Evolutionary conservation across 1,139 yeast genomes (phyloP).

Genomic region (Debaryomyces nepalensis): DNA sequence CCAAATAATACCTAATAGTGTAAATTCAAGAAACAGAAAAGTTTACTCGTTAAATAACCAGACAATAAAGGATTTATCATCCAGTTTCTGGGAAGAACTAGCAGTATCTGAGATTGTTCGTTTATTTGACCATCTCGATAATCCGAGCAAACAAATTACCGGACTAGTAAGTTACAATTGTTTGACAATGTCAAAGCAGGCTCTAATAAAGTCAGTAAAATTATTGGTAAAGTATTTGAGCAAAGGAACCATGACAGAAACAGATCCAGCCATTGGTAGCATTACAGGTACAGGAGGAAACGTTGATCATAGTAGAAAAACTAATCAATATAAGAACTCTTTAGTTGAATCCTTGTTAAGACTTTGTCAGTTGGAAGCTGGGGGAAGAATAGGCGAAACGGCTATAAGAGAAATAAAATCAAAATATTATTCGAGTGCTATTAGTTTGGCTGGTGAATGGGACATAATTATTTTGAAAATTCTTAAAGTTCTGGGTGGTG

Average conservation of each 20-base stretch:
- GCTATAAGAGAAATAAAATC: slow-evolving; percentile 29
- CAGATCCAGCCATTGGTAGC: slow-evolving; percentile 32
- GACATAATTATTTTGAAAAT: slow-evolving; percentile 36
- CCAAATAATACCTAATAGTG: slow-evolving; percentile 31
- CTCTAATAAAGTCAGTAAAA: slow-evolving; percentile 23
- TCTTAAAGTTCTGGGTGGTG: slow-evolving; percentile 31
- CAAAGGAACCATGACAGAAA: slow-evolving; percentile 36
- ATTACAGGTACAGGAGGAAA: slow-evolving; percentile 38
- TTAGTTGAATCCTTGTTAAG: slow-evolving; percentile 38
- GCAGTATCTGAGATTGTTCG: slow-evolving; percentile 42
- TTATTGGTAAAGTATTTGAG: slow-evolving; percentile 30
- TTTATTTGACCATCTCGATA: slow-evolving; percentile 37
- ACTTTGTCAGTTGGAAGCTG: slow-evolving; percentile 26
- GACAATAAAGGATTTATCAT: slow-evolving; percentile 27
- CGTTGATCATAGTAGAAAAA: slow-evolving; percentile 26
- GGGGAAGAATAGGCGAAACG: slow-evolving; percentile 23
- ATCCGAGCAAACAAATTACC: slow-evolving; percentile 37
- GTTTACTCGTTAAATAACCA: slow-evolving; percentile 23
- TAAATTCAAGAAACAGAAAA: slow-evolving; percentile 22
- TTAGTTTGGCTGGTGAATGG: slow-evolving; percentile 27
- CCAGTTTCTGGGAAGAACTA: slow-evolving; percentile 40
- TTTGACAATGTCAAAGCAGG: slow-evolving; percentile 23
- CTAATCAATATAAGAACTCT: slow-evolving; percentile 39
- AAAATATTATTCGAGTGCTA: slow-evolving; percentile 20
- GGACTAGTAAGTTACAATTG: slow-evolving; percentile 40